phyloP scores from a whole-genome alignment of 1,284 basidiomycete genomes.

The Boletus semigastroideus region DNA sequence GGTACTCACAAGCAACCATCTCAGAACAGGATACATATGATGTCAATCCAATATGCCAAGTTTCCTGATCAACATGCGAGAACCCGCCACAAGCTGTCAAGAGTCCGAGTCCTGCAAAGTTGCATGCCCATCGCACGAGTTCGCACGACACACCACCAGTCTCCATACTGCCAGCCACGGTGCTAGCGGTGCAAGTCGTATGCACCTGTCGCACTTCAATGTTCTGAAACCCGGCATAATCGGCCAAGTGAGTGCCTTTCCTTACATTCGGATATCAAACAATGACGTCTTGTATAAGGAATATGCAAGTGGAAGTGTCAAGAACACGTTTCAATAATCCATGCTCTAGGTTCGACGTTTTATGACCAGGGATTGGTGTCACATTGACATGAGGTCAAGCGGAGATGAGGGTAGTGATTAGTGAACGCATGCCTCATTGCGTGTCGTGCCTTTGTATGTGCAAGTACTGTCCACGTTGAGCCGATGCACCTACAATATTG shows the following conservation, averaged over 20 bases:
- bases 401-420: not conserved
- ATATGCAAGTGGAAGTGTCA: not conserved
- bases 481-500: not conserved
- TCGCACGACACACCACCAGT: not conserved
- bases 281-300: not conserved
- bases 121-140: not conserved
- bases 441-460: not conserved
- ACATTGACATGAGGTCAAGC: not conserved
- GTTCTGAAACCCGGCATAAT: not conserved
- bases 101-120: not conserved
- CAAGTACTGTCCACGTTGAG: not conserved
- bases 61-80: conserved; percentile 1
- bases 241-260: not conserved
- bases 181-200: not conserved
- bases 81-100: conserved; percentile 3
- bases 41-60: not conserved
- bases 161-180: not conserved
- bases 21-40: not conserved
- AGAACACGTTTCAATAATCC: not conserved
- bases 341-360: not conserved
- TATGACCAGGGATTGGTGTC: not conserved
- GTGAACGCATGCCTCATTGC: not conserved
- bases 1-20: not conserved
- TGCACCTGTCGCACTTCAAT: not conserved
- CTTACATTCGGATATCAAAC: not conserved